Base-by-base conservation (phyloP, 345 rosid species). In the Brassica nigra region DNA sequence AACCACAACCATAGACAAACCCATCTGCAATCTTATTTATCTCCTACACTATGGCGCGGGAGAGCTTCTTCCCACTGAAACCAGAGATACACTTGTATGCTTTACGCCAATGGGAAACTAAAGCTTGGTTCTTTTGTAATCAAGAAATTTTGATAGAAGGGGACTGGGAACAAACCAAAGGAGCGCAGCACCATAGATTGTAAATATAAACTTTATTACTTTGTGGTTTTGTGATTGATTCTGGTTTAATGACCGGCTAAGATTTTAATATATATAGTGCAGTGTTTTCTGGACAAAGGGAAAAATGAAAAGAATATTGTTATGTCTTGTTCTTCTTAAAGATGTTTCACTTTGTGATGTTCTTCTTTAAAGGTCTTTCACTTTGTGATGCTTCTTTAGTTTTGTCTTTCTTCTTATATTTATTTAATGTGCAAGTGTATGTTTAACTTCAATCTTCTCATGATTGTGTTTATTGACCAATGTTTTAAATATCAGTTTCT, bases 1-100 rank as follows among this genome's bases (percentile, higher is more conserved):
- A 89, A 29, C 73, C 72, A 68, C 47, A 64, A 15, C 37, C 68
- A 33, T 64, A 64, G 68, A 15, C 68, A 33, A 33, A 34, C 27
- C 27, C 12, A 5, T 64, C 28, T 64, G 47, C 44, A 64, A 33
- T 33, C 68, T 64, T 34, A n/a, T 9, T 8, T 64, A 10, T 7
- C 16, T 64, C 68, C 20, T 34, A 34, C 14, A 33, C 27, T 15
- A 64, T 6, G 12, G 54, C 18, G 44, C 10, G 44, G 8, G 44
- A 64, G 68, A 34, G 37, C 27, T 2, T 34, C 68, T 34, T 64
- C 10, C 44, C 20, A 15, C 27, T 33, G 44, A 16, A 33, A 64
- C 14, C 39, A 7, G 3, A 64, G 68, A 33, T 34, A 18, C 54
- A 15, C 12, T 64, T 3, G 39, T 62, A 15, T 64, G 31, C 54